A percentile compares a stretch with the other conserved stretches of the same genome.
Conservation (phyloP, 345 rosid species). For the Eucalyptus cloeziana region DNA sequence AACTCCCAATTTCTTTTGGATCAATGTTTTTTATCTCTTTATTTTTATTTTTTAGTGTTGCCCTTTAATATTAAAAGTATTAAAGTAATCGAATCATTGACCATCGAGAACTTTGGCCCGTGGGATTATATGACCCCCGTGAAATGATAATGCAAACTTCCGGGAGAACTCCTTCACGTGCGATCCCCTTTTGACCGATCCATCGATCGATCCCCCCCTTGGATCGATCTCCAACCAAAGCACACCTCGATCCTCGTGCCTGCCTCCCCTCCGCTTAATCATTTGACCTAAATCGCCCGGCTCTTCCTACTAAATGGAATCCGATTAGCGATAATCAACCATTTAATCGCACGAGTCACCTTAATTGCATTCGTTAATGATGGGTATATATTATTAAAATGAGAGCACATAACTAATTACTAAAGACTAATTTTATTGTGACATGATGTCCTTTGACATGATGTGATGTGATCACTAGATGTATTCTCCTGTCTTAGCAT, state of each 20-base stretch:
- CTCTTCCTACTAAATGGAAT: neutral
- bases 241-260: neutral
- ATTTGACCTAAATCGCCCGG: neutral
- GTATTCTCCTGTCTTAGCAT: too few relatives aligned
- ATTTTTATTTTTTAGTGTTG: neutral
- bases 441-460: neutral
- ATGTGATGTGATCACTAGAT: too few relatives aligned
- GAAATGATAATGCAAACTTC: neutral
- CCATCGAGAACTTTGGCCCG: constrained; percentile 3
- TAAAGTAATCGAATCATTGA: neutral
- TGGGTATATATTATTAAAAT: neutral
- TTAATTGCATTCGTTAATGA: neutral
- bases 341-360: neutral
- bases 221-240: neutral
- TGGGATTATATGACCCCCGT: constrained; percentile 8
- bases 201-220: neutral
- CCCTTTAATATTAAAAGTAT: neutral
- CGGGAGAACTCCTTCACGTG: constrained; percentile 18
- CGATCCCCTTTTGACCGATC: constrained; percentile 7
- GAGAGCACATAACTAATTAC: neutral
- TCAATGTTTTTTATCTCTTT: neutral
- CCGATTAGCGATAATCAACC: neutral
- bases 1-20: neutral
- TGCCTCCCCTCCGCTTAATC: neutral
- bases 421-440: neutral